Evolutionary conservation across 495 filamentous ascomycete genomes (phyloP).

Genomic region (Parachaetomium inaequale): DNA sequence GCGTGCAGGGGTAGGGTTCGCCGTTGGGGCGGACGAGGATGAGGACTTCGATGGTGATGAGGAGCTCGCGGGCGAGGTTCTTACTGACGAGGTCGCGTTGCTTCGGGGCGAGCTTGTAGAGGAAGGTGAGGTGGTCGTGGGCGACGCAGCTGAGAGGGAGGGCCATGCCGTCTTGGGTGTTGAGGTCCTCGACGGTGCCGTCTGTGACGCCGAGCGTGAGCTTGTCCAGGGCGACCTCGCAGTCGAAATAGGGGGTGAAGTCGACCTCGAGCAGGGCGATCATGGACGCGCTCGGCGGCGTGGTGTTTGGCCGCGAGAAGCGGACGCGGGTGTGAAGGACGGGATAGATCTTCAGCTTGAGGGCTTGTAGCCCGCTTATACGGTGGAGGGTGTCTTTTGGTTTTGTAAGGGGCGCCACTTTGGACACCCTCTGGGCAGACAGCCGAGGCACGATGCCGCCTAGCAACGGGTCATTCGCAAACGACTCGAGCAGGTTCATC

Average conservation of each 20-base stretch:
- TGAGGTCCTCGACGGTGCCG: slow-evolving; percentile 67
- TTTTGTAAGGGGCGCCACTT: slow-evolving; percentile 61
- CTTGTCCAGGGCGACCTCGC: slow-evolving; percentile 63
- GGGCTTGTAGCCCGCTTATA: slow-evolving; percentile 61
- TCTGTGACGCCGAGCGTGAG: slow-evolving; percentile 63
- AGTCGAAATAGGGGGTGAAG: slow-evolving; percentile 76
- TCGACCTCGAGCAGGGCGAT: slow-evolving; percentile 85
- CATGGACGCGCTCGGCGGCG: slow-evolving; percentile 60
- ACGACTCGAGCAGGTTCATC: slow-evolving; percentile 76
- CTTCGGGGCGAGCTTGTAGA: slow-evolving; percentile 72
- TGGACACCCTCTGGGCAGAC: slow-evolving; percentile 73
- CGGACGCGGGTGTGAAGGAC: slow-evolving; percentile 80
- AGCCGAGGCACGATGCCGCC: slow-evolving; percentile 66
- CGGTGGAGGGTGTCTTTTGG: slow-evolving; percentile 53
- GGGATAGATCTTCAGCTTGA: slow-evolving; percentile 69
- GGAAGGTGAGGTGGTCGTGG: slow-evolving; percentile 77
- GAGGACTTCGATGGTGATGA: slow-evolving; percentile 62
- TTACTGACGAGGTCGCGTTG: slow-evolving; percentile 56
- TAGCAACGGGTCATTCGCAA: slow-evolving; percentile 65
- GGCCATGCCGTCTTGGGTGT: slow-evolving; percentile 49
- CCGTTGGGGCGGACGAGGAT: slow-evolving; percentile 53
- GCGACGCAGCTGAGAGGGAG: slow-evolving; percentile 70
- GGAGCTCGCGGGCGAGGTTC: slow-evolving; percentile 46
- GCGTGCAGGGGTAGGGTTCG: slow-evolving; percentile 55
- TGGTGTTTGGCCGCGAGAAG: slow-evolving; percentile 68